Base-by-base conservation (phyloP, 208 protist species). In the Wallacemonas collosoma region DNA sequence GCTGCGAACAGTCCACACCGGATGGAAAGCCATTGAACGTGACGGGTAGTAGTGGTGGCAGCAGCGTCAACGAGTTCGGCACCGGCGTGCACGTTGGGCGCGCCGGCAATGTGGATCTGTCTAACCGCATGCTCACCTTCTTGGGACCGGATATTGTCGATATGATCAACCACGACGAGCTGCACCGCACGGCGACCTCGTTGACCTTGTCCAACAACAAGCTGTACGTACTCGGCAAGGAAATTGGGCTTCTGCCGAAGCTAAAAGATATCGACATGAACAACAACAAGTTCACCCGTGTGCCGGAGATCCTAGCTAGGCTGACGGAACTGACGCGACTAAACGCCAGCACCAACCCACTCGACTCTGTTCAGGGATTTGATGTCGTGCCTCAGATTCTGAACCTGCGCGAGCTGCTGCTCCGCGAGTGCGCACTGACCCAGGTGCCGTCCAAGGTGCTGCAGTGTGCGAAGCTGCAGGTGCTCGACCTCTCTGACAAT, bases 401-500 rank as follows among this genome's bases (percentile, higher is more conserved):
- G 8, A 80, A 71, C 6, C 75, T 96, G 17, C 75, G 76, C n/a
- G 77, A 72, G 50, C 63, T 95, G 41, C 71, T 66, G 4, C 66
- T 96, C 58, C 79, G 85, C 7, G 75, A 88, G 54, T 96, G 89
- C 73, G 67, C 55, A 1, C 58, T 96, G 3, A 77, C 60, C 5
- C 50, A 70, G 15, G 72, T 96, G 4, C 92, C 92, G 2, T 36
- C 44, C 36, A 69, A 67, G 53, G 51, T 96, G 1, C 64, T 91
- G 35, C 44, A 78, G 44, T 93, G 83, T 62, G 51, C 77, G 55
- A 51, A 74, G 38, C 68, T 93, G 26, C 70, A 90, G 62, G 82
- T 85, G 26, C 76, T 96, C n/a, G 89, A 96, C 62, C 39, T 96
- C 6, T 92, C 89, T 11, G 77, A 93, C 68, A 96, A 96, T 63